Percentiles rank a stretch among this genome's conserved stretches.
These are phyloP conservation scores for Herpetomonas muscarum DNA, from an alignment of 208 protist genomes.

Conservation along the genomic window DNA sequence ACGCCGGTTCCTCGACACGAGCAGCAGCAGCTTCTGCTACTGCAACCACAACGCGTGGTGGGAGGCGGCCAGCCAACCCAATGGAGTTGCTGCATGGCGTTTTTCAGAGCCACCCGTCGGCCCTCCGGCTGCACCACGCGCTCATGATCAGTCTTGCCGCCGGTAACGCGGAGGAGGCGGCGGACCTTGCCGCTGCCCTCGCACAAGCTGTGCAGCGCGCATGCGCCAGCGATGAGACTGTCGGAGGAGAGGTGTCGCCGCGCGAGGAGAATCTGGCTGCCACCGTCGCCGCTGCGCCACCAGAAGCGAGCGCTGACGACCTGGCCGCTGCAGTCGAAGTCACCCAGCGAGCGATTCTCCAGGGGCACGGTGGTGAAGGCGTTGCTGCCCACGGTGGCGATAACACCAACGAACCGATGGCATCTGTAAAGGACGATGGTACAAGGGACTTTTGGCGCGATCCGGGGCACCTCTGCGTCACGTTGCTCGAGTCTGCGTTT, in stretches of 20 bases:
- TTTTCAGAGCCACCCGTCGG: slow-evolving; percentile 62
- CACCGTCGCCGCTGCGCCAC: background rate
- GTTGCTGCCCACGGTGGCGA: background rate
- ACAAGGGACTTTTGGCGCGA: slow-evolving; percentile 48
- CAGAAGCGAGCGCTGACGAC: background rate
- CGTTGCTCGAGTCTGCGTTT: slow-evolving; percentile 71
- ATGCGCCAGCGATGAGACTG: background rate
- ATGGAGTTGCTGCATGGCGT: slow-evolving; percentile 65
- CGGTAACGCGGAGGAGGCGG: slow-evolving; percentile 52
- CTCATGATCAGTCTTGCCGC: slow-evolving; percentile 60
- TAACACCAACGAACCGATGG: background rate
- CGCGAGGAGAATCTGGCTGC: background rate
- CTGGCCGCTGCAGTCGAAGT: background rate
- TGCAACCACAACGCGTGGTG: too few relatives aligned
- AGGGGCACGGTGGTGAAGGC: background rate
- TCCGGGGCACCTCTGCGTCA: slow-evolving; percentile 55
- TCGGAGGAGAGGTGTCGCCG: background rate
- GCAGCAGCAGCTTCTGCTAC: too few relatives aligned
- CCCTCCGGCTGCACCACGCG: slow-evolving; percentile 66
- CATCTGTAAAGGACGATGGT: background rate
- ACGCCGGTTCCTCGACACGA: too few relatives aligned
- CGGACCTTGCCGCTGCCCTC: slow-evolving; percentile 62
- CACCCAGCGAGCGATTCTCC: background rate
- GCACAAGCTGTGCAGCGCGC: slow-evolving; percentile 44
- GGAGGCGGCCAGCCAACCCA: too few relatives aligned